Evolutionary conservation across 2,329 filamentous ascomycete genomes (phyloP).

Genomic region (Pezizomycotina sp.): DNA sequence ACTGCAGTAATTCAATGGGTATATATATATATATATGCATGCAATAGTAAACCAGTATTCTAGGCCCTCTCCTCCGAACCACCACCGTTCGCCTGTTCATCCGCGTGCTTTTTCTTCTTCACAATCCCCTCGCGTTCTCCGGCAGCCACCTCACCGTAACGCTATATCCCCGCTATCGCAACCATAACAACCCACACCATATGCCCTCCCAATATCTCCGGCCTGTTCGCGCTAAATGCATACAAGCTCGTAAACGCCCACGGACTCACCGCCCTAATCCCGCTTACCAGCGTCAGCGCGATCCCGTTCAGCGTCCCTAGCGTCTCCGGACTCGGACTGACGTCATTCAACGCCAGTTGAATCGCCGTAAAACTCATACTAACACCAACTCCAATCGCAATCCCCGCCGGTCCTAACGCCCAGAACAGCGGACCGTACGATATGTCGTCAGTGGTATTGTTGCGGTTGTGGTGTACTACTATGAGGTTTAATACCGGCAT

Average conservation of each 20-base stretch:
- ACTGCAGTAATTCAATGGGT: too few relatives aligned
- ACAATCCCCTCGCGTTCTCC: too few relatives aligned
- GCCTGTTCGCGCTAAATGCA: conserved; percentile 43
- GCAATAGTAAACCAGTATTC: too few relatives aligned
- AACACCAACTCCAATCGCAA: conserved; percentile 45
- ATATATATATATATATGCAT: too few relatives aligned
- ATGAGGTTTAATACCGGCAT: conserved; percentile 42
- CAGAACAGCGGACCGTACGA: conserved; percentile 47
- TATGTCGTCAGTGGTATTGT: conserved; percentile 29
- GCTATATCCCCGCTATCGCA: conserved; percentile 28
- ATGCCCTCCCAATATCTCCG: conserved; percentile 47
- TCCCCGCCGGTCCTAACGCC: conserved; percentile 32
- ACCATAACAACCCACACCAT: conserved; percentile 46
- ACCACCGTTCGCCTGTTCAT: too few relatives aligned
- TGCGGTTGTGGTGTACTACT: too few relatives aligned
- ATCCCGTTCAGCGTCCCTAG: conserved; percentile 58
- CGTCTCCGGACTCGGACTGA: conserved; percentile 45
- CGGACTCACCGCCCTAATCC: conserved; percentile 48
- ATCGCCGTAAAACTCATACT: conserved; percentile 54
- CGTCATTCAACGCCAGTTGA: conserved; percentile 60
- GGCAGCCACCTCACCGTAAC: conserved; percentile 28
- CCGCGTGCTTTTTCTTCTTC: too few relatives aligned
- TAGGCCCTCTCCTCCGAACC: too few relatives aligned
- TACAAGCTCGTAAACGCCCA: conserved; percentile 51
- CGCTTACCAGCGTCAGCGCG: conserved; percentile 45